A percentile compares a stretch with the other conserved stretches of the same genome.
Evolutionary conservation across 805 yeast genomes (phyloP).

Genomic region (Monosporozyma aquatica): DNA sequence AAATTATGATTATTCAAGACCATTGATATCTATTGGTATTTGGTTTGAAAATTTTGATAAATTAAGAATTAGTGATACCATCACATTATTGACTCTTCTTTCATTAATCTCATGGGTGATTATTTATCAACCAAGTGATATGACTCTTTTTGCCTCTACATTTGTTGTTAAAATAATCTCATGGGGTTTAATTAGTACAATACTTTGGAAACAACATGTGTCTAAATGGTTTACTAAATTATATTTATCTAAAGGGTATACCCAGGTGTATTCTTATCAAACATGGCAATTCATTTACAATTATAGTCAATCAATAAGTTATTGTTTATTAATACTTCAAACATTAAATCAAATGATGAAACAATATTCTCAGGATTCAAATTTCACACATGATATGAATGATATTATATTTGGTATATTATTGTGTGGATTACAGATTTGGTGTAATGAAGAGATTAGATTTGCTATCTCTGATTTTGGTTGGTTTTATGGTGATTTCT

Average conservation of each 20-base stretch:
- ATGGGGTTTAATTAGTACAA: conserved; percentile 39
- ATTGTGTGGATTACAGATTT: conserved; percentile 49
- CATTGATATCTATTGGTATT: conserved; percentile 42
- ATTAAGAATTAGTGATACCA: conserved; percentile 54
- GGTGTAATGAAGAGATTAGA: conserved; percentile 62
- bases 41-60: conserved; percentile 50
- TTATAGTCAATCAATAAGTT: conserved; percentile 43
- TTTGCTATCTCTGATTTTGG: conserved; percentile 73
- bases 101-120: conserved; percentile 33
- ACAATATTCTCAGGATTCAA: not conserved
- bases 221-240: conserved; percentile 55
- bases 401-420: conserved; percentile 43
- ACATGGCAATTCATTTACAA: conserved; percentile 67
- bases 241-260: conserved; percentile 54
- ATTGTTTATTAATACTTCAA: conserved; percentile 41
- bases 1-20: conserved; percentile 39
- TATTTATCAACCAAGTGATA: conserved; percentile 19
- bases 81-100: conserved; percentile 38
- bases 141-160: conserved; percentile 34
- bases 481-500: conserved; percentile 88
- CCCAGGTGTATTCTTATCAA: conserved; percentile 55
- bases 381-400: not conserved
- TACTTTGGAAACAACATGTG: conserved; percentile 51
- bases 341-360: conserved; percentile 26
- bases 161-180: conserved; percentile 42